phyloP scores from a whole-genome alignment of 495 filamentous ascomycete species.

The Mycothermus thermophilus region DNA sequence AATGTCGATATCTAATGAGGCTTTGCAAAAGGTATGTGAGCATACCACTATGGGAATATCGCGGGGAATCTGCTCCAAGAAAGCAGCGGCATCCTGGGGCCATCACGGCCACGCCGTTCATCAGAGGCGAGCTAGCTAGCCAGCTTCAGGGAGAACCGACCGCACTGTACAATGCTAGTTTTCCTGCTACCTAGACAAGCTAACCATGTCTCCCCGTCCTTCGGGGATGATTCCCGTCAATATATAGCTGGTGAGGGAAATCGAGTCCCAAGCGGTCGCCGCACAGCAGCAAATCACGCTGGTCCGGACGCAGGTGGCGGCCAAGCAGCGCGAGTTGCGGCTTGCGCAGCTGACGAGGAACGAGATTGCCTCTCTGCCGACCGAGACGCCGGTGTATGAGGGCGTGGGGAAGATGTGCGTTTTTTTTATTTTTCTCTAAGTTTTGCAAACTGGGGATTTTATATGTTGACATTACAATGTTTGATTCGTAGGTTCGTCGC shows the following conservation, averaged over 20 bases:
- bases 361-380: constrained; percentile 66
- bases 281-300: constrained; percentile 87
- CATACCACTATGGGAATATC: no score
- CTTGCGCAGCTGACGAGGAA: constrained; percentile 77
- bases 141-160: no score
- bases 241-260: constrained; percentile 85
- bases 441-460: background rate
- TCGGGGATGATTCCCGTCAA: no score
- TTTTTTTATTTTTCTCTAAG: background rate
- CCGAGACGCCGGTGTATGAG: constrained; percentile 75
- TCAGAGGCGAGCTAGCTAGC: no score
- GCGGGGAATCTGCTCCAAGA: no score
- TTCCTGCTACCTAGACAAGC: no score
- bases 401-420: constrained; percentile 92
- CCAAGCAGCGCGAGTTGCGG: constrained; percentile 78
- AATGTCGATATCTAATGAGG: constrained; percentile 96
- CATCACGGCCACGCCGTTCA: no score
- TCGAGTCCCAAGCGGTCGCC: constrained; percentile 72
- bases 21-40: constrained; percentile 69
- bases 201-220: no score
- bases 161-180: no score
- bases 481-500: constrained; percentile 72
- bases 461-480: background rate
- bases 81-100: no score
- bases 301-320: constrained; percentile 70